These are phyloP conservation scores for Termitomyces sp. DNA, from an alignment of 768 basidiomycete genomes.

Conservation along the genomic window DNA sequence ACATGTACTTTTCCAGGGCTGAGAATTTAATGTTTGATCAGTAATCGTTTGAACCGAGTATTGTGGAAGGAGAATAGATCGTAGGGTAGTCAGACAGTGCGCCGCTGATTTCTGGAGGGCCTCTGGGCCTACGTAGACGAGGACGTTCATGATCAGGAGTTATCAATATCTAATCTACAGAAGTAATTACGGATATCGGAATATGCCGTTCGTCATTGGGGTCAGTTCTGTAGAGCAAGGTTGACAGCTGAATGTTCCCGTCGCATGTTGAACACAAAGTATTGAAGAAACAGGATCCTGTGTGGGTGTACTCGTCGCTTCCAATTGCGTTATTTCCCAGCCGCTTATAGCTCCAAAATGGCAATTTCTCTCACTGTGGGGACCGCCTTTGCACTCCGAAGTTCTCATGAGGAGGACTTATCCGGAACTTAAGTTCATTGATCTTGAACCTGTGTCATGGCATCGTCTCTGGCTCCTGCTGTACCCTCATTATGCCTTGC, in stretches of 20 bases:
- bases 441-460: background rate
- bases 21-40: conserved; percentile 45
- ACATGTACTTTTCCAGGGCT: conserved; percentile 76
- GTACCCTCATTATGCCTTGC: conserved; percentile 8
- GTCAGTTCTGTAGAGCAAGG: too few species aligned
- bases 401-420: background rate
- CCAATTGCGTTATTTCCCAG: background rate
- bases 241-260: background rate
- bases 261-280: too few species aligned
- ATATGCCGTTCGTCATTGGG: background rate
- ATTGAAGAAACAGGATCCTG: background rate
- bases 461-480: background rate
- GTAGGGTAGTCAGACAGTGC: conserved; percentile 40
- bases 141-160: conserved; percentile 54
- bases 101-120: conserved; percentile 39
- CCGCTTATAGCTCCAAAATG: background rate
- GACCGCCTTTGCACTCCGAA: background rate
- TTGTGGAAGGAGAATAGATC: conserved; percentile 56
- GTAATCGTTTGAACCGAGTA: conserved; percentile 75
- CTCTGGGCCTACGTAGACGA: conserved; percentile 65
- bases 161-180: background rate
- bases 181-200: background rate
- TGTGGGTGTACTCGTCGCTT: background rate
- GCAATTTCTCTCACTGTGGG: background rate
- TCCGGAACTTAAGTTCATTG: background rate